Evolutionary conservation across 1,139 yeast genomes (phyloP), one percentile per base, ranked within the genome.

Genomic region (Lodderomyces elongisporus): DNA sequence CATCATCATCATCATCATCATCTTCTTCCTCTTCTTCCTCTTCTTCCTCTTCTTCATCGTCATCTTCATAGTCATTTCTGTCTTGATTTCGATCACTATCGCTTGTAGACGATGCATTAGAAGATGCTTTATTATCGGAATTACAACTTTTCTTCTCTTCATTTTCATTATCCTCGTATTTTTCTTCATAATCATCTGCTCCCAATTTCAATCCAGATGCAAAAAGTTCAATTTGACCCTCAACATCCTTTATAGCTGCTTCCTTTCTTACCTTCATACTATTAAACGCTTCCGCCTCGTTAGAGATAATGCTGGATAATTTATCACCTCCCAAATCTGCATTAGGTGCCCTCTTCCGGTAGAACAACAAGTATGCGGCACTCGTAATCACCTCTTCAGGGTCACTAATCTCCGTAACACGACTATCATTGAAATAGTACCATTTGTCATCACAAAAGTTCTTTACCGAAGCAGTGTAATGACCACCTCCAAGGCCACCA

Each of bases 401-500:
- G 35, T 75, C 71, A 0, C 77, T 66, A 9, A 68, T 55, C 26
- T 65, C 67, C 0, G 76, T 62, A 1, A 89, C 97, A 24, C 81
- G 60, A 6, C 95, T 79, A 55, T 91, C 98, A 53, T 91, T 91
- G 56, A 72, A 91, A 52, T 87, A 84, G 54, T 88, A 88, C 97
- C 98, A 91, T 43, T 78, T 68, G 20, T 64, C 62, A 48, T 85
- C 95, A 32, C 77, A 66, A 56, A 79, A 81, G 51, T 89, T 89
- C 54, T 81, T 82, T 1, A 76, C 96, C 47, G 78, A 81, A 0
- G 97, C 87, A 1, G 98, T 91, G 54, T 91, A 91, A 60, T 91
- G 98, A 3, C 98, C 98, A 5, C 98, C 98, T 1, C 97, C 97
- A 21, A 91, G 66, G 0, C 97, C 96, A 36, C 98, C 98, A 53